Evolutionary conservation across 805 yeast genomes (phyloP).

Genomic region (Saturnispora zaruensis): DNA sequence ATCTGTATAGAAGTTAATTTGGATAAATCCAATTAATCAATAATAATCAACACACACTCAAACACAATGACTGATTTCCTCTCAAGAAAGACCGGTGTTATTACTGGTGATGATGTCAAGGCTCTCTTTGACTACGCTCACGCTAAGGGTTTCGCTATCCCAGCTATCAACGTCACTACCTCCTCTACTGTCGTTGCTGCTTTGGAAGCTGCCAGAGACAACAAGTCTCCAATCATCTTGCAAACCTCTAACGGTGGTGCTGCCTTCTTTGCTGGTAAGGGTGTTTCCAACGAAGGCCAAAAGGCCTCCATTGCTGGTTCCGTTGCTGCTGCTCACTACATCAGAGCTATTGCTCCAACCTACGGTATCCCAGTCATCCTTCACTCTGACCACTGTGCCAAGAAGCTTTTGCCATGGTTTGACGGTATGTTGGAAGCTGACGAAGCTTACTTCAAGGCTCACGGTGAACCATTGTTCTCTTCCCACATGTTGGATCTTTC

Average conservation of each 20-base stretch:
- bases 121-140: slow-evolving; percentile 86
- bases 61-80: slow-evolving; percentile 49
- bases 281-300: slow-evolving; percentile 90
- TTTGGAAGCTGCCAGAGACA: slow-evolving; percentile 94
- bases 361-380: slow-evolving; percentile 95
- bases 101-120: slow-evolving; percentile 95
- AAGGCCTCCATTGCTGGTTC: slow-evolving; percentile 91
- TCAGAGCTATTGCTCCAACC: slow-evolving; percentile 91
- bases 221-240: slow-evolving; percentile 87
- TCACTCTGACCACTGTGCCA: slow-evolving; percentile 99
- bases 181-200: slow-evolving; percentile 97
- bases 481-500: slow-evolving; percentile 98
- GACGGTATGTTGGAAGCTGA: slow-evolving; percentile 98
- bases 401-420: slow-evolving; percentile 95
- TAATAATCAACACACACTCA: not conserved
- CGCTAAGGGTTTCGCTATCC: slow-evolving; percentile 89
- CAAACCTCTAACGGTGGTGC: slow-evolving; percentile 99
- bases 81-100: slow-evolving; percentile 91
- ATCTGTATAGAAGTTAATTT: not conserved
- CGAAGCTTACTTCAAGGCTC: slow-evolving; percentile 76
- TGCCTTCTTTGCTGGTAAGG: slow-evolving; percentile 99
- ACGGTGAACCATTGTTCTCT: slow-evolving; percentile 95
- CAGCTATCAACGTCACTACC: slow-evolving; percentile 97
- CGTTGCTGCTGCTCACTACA: slow-evolving; percentile 95
- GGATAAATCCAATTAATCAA: not conserved